A percentile compares a stretch with the other conserved stretches of the same genome.
Conservation (phyloP, 805 yeast genomes). For the Starmerella etchellsii region DNA sequence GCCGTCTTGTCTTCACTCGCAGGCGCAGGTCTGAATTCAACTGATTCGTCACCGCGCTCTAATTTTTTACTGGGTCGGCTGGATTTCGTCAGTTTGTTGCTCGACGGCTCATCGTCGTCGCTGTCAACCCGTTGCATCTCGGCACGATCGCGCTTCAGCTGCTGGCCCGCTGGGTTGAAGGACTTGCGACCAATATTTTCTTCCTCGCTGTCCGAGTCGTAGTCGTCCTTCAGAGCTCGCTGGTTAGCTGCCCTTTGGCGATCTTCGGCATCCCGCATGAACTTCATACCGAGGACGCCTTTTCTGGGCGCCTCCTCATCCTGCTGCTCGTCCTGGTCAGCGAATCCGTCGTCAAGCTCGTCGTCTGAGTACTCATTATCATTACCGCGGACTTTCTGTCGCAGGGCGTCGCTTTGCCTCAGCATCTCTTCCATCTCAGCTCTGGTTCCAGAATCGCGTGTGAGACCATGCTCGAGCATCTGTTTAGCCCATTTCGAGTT, state of each 20-base stretch:
- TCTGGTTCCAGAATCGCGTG: constrained; percentile 72
- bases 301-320: constrained; percentile 38
- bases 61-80: neutral
- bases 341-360: constrained; percentile 25
- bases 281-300: constrained; percentile 88
- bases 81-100: neutral
- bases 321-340: constrained; percentile 27
- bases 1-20: neutral
- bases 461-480: constrained; percentile 78
- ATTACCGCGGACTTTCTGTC: constrained; percentile 56
- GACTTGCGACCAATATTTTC: constrained; percentile 39
- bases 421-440: constrained; percentile 92
- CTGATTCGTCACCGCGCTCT: constrained; percentile 9
- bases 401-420: constrained; percentile 67
- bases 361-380: constrained; percentile 37
- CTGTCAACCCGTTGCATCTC: constrained; percentile 23
- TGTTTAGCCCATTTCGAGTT: constrained; percentile 82
- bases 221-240: constrained; percentile 30
- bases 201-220: constrained; percentile 22
- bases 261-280: constrained; percentile 82
- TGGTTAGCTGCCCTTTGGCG: constrained; percentile 48
- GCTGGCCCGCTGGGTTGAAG: constrained; percentile 16
- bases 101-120: constrained; percentile 16
- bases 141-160: constrained; percentile 19
- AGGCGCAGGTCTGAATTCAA: constrained; percentile 1